A percentile compares a stretch with the other conserved stretches of the same genome.
Conservation (phyloP, 768 basidiomycete species). For the Clavulina sp. region DNA sequence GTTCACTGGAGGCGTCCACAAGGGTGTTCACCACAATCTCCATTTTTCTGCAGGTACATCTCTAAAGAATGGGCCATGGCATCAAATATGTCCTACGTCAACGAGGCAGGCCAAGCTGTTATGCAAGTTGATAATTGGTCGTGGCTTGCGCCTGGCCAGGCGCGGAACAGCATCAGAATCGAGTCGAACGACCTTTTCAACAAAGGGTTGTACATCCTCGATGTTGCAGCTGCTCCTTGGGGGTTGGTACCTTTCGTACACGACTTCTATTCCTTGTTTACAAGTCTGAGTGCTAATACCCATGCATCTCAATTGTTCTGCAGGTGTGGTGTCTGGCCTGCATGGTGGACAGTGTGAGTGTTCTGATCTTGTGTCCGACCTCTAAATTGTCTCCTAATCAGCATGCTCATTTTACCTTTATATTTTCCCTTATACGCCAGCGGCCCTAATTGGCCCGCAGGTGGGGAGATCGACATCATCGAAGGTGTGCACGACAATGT, state of each 20-base stretch:
- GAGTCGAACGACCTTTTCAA: conserved; percentile 9
- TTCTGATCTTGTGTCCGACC: conserved; percentile 6
- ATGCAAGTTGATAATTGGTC: conserved; percentile 10
- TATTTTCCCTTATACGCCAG: neutral
- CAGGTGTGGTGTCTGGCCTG: conserved; percentile 8
- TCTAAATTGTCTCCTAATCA: no score
- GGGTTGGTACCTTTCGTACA: no score
- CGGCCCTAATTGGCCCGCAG: neutral
- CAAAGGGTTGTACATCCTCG: conserved; percentile 8
- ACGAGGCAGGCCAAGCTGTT: conserved; percentile 2
- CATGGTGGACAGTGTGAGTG: conserved; percentile 7
- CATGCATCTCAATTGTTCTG: neutral
- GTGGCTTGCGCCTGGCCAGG: conserved; percentile 2
- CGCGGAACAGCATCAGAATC: conserved; percentile 8
- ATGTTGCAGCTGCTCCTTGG: conserved; percentile 8
- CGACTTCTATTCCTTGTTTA: no score
- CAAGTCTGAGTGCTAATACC: no score
- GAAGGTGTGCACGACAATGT: conserved; percentile 28
- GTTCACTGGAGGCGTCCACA: no score
- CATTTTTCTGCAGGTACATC: conserved; percentile 6
- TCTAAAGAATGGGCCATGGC: neutral
- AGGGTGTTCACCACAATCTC: neutral
- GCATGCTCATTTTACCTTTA: neutral
- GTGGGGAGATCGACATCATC: conserved; percentile 24
- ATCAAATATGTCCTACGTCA: conserved; percentile 5